Evolutionary conservation across 352 stramenopile species (phyloP), one percentile per base, ranked within the genome.

Genomic region (Globisporangium perplexum): DNA sequence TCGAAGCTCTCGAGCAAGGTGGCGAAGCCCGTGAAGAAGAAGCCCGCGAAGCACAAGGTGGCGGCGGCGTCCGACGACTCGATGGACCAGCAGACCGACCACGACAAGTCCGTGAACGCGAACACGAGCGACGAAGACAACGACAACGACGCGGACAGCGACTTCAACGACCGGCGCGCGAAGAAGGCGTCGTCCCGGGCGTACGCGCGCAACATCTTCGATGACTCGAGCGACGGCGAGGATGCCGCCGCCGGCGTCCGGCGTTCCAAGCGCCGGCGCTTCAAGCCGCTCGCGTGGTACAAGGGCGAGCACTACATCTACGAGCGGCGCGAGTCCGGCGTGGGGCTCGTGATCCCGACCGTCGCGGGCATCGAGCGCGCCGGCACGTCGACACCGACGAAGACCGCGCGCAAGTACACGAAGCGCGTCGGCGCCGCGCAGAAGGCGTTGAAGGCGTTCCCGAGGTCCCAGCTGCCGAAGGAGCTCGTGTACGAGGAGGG

Each of bases 301-400:
- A 93, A 93, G 55, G 83, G 83, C 44, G 84, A 95, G 59, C 77
- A 90, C 52, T 91, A 85, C 57, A 77, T 95, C 47, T 95, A 89
- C 50, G 82, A 93, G 53, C 80, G 84, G 15, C 86, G 76, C 4
- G 81, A 89, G 42, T 83, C 83, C 18, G 84, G 84, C n/a, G 77
- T 95, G 5, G 84, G 84, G 8, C 63, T 86, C 8, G 81, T 93
- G 43, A 76, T 95, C 51, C 84, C 84, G 8, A 95, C 84, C 1
- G 77, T 93, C 42, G 72, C 72, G 4, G 76, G 77, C 3, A 74
- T 92, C 26, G 80, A 94, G 52, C 75, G 84, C 5, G 65, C 72
- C 1, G 81, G 84, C 26, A 71, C 70, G 20, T 68, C 72, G 26
- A 86, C 76, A 7, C 82, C 82, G 10, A 74, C 65, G 15, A 80